Evolutionary conservation across 2,329 filamentous ascomycete genomes (phyloP).

Genomic region (Cadophora sp.): DNA sequence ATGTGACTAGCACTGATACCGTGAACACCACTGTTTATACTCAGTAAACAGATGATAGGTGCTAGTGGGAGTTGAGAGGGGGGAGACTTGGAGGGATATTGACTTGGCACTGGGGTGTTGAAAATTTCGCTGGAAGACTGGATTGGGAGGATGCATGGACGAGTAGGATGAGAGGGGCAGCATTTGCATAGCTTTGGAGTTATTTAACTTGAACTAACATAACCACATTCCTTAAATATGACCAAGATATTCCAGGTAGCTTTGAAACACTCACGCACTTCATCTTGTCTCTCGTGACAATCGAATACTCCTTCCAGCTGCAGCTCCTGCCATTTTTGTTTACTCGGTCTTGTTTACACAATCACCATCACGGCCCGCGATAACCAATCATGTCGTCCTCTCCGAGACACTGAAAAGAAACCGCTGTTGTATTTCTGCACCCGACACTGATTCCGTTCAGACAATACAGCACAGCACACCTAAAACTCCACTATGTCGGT

Average conservation of each 20-base stretch:
- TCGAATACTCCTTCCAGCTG: neutral
- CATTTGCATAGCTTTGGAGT: constrained; percentile 1
- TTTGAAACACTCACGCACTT: too few species aligned
- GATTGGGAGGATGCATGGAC: neutral
- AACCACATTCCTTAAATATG: neutral
- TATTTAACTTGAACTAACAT: neutral
- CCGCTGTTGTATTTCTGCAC: neutral
- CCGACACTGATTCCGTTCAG: neutral
- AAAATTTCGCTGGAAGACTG: neutral
- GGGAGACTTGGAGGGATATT: too few species aligned
- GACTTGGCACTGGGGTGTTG: neutral
- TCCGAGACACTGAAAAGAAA: neutral
- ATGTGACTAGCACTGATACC: neutral
- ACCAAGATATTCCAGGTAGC: too few species aligned
- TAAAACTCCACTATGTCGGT: neutral
- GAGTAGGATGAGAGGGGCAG: neutral
- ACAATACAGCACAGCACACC: neutral
- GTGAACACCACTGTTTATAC: constrained; percentile 3
- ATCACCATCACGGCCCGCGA: neutral
- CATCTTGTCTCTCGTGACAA: too few species aligned
- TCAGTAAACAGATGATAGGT: neutral
- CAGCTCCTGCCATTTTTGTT: constrained; percentile 2
- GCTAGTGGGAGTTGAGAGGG: neutral
- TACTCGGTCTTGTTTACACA: constrained; percentile 7
- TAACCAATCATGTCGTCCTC: neutral